Evolutionary conservation across 306 rosid species (phyloP).

Genomic region (Comarum palustre): DNA sequence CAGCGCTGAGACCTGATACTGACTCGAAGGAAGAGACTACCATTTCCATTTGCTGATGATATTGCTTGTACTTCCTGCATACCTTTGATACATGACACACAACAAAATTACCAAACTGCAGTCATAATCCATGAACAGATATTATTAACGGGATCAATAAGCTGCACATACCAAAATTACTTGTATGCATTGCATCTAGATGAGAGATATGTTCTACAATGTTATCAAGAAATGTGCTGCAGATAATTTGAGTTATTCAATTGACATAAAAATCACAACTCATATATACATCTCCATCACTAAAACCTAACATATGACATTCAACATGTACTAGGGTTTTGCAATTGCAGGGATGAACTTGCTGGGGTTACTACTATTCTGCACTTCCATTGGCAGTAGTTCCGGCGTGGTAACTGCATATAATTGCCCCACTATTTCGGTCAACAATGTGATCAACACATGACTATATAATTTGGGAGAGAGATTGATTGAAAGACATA

Average conservation of each 20-base stretch:
- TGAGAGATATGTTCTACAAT: background rate
- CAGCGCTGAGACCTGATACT: constrained; percentile 75
- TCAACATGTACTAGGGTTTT: background rate
- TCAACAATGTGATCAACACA: background rate
- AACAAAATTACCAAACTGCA: background rate
- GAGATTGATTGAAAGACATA: background rate
- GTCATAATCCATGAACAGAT: background rate
- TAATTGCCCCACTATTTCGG: background rate
- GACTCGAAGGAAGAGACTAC: constrained; percentile 83
- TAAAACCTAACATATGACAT: background rate
- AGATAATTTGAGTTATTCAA: background rate
- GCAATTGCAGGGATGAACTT: background rate
- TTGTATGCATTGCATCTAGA: background rate
- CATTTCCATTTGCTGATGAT: constrained; percentile 93
- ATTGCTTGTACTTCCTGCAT: constrained; percentile 68
- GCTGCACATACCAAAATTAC: background rate
- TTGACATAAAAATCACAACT: too few relatives aligned
- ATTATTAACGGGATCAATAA: background rate
- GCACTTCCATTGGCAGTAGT: background rate
- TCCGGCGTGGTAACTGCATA: background rate
- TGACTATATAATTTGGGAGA: too few relatives aligned
- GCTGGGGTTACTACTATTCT: background rate
- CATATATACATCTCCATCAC: background rate
- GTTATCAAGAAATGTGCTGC: background rate
- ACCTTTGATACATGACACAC: constrained; percentile 42